Evolutionary conservation across 164 flowering plant species (phyloP).

Genomic region (Chimonanthus salicifolius): DNA sequence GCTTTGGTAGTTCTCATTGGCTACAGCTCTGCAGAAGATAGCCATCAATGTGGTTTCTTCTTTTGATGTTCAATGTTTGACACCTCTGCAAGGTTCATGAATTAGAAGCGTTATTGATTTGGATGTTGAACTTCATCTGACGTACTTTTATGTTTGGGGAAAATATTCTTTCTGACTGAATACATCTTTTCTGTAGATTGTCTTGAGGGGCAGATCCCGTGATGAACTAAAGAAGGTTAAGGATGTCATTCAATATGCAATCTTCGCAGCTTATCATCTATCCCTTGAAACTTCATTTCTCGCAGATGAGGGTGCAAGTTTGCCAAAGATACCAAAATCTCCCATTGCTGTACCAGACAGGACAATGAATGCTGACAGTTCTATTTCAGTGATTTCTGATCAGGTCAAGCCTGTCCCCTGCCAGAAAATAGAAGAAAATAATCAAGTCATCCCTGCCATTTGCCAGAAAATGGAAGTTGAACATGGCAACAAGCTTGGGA

Average conservation of each 20-base stretch:
- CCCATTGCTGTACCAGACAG: conserved; percentile 36
- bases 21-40: neutral
- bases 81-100: neutral
- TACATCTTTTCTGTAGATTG: conserved; percentile 42
- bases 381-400: conserved; percentile 26
- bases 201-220: conserved; percentile 58
- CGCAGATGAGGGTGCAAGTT: conserved; percentile 90
- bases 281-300: conserved; percentile 91
- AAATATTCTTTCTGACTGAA: neutral
- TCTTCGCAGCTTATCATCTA: conserved; percentile 91
- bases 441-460: neutral
- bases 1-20: neutral
- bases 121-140: neutral
- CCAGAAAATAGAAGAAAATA: neutral
- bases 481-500: neutral
- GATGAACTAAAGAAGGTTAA: conserved; percentile 84
- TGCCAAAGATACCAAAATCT: conserved; percentile 44
- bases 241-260: conserved; percentile 77
- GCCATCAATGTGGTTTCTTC: neutral
- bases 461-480: neutral
- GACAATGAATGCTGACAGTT: conserved; percentile 21
- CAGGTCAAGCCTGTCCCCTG: conserved; percentile 14
- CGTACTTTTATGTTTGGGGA: neutral
- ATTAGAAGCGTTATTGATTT: neutral
- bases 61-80: neutral